These are phyloP conservation scores for Eutrema yunnanense DNA, from an alignment of 345 rosid genomes.

Conservation along the genomic window DNA sequence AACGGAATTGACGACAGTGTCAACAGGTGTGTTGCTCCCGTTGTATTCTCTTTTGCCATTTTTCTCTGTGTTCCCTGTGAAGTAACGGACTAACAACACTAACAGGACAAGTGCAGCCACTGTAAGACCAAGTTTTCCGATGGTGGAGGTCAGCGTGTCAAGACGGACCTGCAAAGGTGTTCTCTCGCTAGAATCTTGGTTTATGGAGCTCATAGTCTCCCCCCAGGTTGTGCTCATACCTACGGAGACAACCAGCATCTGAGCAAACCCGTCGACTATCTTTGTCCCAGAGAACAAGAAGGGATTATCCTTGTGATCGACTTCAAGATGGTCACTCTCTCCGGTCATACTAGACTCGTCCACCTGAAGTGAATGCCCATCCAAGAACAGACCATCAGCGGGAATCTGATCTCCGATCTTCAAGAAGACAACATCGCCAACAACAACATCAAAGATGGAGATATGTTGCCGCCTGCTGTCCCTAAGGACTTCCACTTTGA, in stretches of 20 bases:
- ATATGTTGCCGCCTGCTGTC: constrained; percentile 34
- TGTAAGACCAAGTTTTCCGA: constrained; percentile 51
- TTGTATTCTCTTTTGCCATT: constrained; percentile 36
- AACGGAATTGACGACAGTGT: constrained; percentile 40
- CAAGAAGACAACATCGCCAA: constrained; percentile 53
- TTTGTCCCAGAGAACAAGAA: constrained; percentile 52
- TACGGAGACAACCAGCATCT: constrained; percentile 53
- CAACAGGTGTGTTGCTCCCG: constrained; percentile 34
- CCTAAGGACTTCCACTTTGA: constrained; percentile 46
- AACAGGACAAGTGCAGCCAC: constrained; percentile 55
- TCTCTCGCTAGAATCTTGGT: constrained; percentile 39
- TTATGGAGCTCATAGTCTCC: constrained; percentile 54
- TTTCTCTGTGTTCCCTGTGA: constrained; percentile 51
- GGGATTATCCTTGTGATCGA: constrained; percentile 31
- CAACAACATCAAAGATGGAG: constrained; percentile 53
- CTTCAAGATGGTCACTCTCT: constrained; percentile 41
- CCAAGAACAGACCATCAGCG: constrained; percentile 50
- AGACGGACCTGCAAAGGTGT: constrained; percentile 65
- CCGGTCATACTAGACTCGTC: constrained; percentile 59
- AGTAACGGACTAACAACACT: constrained; percentile 57
- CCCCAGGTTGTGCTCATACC: constrained; percentile 71
- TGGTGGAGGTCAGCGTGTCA: constrained; percentile 51
- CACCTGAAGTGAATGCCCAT: constrained; percentile 39
- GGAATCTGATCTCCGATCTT: constrained; percentile 59
- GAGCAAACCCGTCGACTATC: constrained; percentile 43